Conservation (phyloP, 345 rosid genomes). For the Brassica napus region DNA sequence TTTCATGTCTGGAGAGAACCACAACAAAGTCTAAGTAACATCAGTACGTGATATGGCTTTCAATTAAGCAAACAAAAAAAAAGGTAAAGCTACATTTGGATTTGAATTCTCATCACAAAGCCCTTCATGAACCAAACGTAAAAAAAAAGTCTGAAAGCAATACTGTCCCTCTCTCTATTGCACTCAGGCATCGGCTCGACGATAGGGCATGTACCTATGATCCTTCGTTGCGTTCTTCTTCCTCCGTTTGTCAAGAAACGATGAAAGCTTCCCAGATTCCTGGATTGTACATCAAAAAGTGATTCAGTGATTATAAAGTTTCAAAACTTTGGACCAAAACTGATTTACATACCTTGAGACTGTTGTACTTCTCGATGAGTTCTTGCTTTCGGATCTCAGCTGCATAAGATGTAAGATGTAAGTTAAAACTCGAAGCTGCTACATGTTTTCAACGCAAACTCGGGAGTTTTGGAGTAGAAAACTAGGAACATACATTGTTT, state of each 20-base stretch:
- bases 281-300: conserved; percentile 12
- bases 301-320: conserved; percentile 23
- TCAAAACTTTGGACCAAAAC: neutral
- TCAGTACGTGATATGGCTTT: neutral
- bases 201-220: conserved; percentile 82
- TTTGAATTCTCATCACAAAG: neutral
- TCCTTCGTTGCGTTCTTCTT: conserved; percentile 93
- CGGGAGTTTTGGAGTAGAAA: neutral
- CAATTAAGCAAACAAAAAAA: neutral
- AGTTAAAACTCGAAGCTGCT: neutral
- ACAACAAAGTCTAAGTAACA: neutral
- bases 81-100: neutral
- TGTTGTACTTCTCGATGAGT: conserved; percentile 69
- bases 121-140: neutral
- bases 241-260: conserved; percentile 79
- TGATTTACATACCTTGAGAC: conserved; percentile 63
- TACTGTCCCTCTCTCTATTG: conserved; percentile 29
- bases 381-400: conserved; percentile 77
- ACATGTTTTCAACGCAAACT: neutral
- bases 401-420: conserved; percentile 42
- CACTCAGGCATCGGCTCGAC: conserved; percentile 44
- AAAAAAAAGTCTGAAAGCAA: neutral
- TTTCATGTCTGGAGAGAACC: no score
- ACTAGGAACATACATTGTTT: conserved; percentile 62
- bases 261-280: conserved; percentile 81